Conservation (phyloP, 176 grass and related monocot species). For the Phoenix dactylifera region DNA sequence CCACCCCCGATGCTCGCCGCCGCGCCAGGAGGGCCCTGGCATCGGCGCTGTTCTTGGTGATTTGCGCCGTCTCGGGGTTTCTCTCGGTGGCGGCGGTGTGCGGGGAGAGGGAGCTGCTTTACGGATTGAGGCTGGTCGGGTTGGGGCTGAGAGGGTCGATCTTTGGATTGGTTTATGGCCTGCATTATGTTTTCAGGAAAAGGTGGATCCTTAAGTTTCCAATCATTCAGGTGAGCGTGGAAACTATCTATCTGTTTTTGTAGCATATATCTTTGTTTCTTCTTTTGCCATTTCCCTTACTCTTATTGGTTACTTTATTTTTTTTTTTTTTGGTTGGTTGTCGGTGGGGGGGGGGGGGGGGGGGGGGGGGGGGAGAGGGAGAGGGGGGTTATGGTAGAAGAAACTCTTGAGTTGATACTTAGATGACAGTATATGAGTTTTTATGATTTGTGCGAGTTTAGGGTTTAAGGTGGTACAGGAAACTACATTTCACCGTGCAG, state of each 20-base stretch:
- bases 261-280: background rate
- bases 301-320: no score
- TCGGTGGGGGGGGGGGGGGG: no score
- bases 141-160: conserved; percentile 25
- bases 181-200: conserved; percentile 41
- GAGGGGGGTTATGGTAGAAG: no score
- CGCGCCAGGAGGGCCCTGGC: conserved; percentile 23
- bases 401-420: no score
- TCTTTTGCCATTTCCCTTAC: no score
- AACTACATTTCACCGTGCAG: no score
- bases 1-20: conserved; percentile 21
- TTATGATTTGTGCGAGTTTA: no score
- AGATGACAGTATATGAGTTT: no score
- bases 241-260: background rate
- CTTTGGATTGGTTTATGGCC: conserved; percentile 30
- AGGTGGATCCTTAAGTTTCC: conserved; percentile 43
- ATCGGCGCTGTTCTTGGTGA: conserved; percentile 19
- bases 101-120: conserved; percentile 7
- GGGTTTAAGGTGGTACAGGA: no score
- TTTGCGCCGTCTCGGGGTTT: conserved; percentile 28
- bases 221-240: conserved; percentile 30
- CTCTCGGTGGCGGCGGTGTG: conserved; percentile 21
- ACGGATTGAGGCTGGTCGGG: background rate
- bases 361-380: no score
- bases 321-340: no score